Evolutionary conservation across 768 basidiomycete genomes (phyloP).

Genomic region (Calvatia gigantea): DNA sequence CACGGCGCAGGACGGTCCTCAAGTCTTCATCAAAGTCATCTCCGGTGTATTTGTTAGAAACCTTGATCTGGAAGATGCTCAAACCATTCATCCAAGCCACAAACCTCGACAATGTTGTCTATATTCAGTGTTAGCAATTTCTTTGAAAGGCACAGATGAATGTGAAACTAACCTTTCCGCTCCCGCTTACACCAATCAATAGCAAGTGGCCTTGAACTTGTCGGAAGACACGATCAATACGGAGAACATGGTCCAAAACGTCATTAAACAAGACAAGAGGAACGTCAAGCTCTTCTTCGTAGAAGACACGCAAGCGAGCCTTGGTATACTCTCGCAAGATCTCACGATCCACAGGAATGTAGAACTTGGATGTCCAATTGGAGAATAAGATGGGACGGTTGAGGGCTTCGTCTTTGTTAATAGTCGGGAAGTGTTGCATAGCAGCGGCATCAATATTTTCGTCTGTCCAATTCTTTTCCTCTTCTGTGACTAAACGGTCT

Average conservation of each 20-base stretch:
- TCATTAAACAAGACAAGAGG: conserved; percentile 98
- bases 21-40: conserved; percentile 99
- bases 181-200: conserved; percentile 96
- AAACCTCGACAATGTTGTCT: conserved; percentile 97
- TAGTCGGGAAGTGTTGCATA: conserved; percentile 89
- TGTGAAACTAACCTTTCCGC: conserved; percentile 76
- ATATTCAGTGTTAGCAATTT: conserved; percentile 12
- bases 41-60: conserved; percentile 97
- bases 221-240: conserved; percentile 98
- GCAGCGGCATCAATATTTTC: conserved; percentile 84
- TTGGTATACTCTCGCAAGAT: conserved; percentile 93
- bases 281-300: conserved; percentile 98
- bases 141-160: background rate
- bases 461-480: conserved; percentile 94
- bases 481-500: conserved; percentile 91
- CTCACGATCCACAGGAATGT: conserved; percentile 93
- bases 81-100: conserved; percentile 99
- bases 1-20: conserved; percentile 87
- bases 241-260: conserved; percentile 94
- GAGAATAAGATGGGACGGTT: conserved; percentile 92
- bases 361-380: conserved; percentile 98
- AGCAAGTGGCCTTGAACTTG: conserved; percentile 96
- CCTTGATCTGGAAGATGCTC: conserved; percentile 99
- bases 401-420: conserved; percentile 84
- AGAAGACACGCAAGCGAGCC: conserved; percentile 95